Conservation (phyloP, 495 filamentous ascomycete genomes). For the Talaromyces liani region DNA sequence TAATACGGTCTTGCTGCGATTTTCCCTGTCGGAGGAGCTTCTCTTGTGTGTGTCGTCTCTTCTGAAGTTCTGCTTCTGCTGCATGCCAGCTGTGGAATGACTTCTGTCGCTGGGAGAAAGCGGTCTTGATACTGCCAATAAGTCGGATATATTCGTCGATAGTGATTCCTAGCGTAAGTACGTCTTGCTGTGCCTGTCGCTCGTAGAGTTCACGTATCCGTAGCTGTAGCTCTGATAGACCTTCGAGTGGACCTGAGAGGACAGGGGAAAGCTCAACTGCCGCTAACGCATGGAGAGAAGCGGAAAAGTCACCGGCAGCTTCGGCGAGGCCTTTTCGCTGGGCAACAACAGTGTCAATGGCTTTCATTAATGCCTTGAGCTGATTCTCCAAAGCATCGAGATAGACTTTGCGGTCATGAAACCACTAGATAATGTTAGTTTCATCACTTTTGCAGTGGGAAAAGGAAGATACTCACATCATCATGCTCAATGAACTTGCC, state of each 20-base stretch:
- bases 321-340: slow-evolving; percentile 91
- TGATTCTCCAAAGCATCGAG: slow-evolving; percentile 93
- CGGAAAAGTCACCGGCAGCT: slow-evolving; percentile 85
- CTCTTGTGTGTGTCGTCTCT: slow-evolving; percentile 78
- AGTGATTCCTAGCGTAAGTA: slow-evolving; percentile 92
- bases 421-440: slow-evolving; percentile 56
- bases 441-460: slow-evolving; percentile 4
- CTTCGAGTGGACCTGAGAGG: slow-evolving; percentile 82
- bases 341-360: slow-evolving; percentile 82
- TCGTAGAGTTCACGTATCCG: slow-evolving; percentile 93
- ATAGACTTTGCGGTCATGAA: slow-evolving; percentile 91
- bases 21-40: slow-evolving; percentile 89
- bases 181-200: slow-evolving; percentile 93
- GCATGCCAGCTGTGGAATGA: slow-evolving; percentile 88
- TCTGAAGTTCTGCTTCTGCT: slow-evolving; percentile 81
- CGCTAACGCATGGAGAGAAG: slow-evolving; percentile 81
- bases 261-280: slow-evolving; percentile 81
- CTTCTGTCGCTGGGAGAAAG: slow-evolving; percentile 88
- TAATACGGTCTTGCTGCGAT: slow-evolving; percentile 89
- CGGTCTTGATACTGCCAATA: slow-evolving; percentile 86
- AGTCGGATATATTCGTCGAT: slow-evolving; percentile 97
- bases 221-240: slow-evolving; percentile 83
- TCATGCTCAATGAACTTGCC: slow-evolving; percentile 96
- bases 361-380: slow-evolving; percentile 86
- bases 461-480: slow-evolving; percentile 57